phyloP scores from a whole-genome alignment of 2,329 filamentous ascomycete species.

The Lizonia empirigonia region DNA sequence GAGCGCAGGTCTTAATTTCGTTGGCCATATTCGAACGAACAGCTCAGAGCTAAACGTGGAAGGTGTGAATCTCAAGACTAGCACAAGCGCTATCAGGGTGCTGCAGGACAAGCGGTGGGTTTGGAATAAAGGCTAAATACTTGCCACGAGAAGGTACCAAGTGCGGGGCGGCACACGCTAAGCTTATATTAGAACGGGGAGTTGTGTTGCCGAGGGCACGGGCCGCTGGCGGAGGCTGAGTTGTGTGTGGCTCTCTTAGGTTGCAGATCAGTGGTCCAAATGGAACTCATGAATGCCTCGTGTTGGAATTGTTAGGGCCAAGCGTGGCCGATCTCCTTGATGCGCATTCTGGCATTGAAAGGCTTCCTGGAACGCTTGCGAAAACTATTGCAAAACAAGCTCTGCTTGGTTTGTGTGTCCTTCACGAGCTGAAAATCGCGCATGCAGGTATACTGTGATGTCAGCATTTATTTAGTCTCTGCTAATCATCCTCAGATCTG shows the following conservation, averaged over 20 bases:
- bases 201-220: too few species aligned
- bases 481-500: constrained; percentile 30
- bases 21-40: constrained; percentile 11
- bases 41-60: too few species aligned
- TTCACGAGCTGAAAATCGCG: constrained; percentile 29
- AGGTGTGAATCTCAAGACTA: too few species aligned
- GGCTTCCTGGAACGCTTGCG: constrained; percentile 47
- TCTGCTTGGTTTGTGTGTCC: constrained; percentile 22
- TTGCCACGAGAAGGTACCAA: too few species aligned
- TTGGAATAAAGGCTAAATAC: too few species aligned
- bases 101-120: too few species aligned
- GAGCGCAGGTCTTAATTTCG: constrained; percentile 10
- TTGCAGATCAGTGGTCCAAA: constrained; percentile 52
- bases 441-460: constrained; percentile 36
- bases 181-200: too few species aligned
- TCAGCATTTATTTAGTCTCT: not conserved
- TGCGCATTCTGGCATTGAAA: constrained; percentile 39
- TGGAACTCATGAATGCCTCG: constrained; percentile 52
- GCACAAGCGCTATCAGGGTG: too few species aligned
- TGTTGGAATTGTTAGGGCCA: constrained; percentile 50
- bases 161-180: too few species aligned
- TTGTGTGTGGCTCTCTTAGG: too few species aligned
- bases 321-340: constrained; percentile 48
- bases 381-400: constrained; percentile 43
- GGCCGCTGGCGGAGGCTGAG: too few species aligned